phyloP scores from a whole-genome alignment of 345 rosid species.

The Pistacia integerrima region DNA sequence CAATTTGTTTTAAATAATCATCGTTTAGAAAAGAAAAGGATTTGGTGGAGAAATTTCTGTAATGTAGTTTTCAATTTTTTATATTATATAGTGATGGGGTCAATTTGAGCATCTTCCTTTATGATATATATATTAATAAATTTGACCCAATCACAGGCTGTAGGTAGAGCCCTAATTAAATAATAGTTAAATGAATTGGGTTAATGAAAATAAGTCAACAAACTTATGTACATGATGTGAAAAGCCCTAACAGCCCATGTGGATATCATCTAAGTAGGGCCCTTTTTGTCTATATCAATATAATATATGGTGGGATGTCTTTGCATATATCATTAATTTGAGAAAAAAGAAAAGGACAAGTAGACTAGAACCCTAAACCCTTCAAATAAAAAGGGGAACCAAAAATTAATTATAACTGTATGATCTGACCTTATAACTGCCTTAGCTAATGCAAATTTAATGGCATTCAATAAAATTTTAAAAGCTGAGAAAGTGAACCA shows the following conservation, averaged over 20 bases:
- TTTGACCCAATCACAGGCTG: constrained; percentile 47
- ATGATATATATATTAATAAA: constrained; percentile 29
- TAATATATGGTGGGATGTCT: constrained; percentile 22
- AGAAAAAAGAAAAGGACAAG: background rate
- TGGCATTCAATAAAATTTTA: background rate
- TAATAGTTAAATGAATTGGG: constrained; percentile 19
- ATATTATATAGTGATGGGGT: constrained; percentile 7
- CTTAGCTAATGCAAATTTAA: background rate
- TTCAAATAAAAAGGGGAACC: no score
- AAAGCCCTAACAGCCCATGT: constrained; percentile 48
- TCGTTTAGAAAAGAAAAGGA: background rate
- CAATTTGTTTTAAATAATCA: background rate
- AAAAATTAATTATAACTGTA: background rate
- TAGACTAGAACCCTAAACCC: no score
- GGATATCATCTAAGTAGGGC: constrained; percentile 29
- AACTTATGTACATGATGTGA: constrained; percentile 17
- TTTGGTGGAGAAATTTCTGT: background rate
- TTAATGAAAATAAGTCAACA: constrained; percentile 22
- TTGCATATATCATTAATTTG: constrained; percentile 15
- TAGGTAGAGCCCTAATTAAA: constrained; percentile 23
- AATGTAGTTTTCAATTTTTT: background rate
- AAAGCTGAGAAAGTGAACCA: constrained; percentile 11
- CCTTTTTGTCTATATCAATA: constrained; percentile 5
- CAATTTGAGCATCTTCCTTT: constrained; percentile 7
- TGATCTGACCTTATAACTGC: background rate